Base-by-base conservation (phyloP, 2,329 filamentous ascomycete genomes). In the Elsinoe australis region DNA sequence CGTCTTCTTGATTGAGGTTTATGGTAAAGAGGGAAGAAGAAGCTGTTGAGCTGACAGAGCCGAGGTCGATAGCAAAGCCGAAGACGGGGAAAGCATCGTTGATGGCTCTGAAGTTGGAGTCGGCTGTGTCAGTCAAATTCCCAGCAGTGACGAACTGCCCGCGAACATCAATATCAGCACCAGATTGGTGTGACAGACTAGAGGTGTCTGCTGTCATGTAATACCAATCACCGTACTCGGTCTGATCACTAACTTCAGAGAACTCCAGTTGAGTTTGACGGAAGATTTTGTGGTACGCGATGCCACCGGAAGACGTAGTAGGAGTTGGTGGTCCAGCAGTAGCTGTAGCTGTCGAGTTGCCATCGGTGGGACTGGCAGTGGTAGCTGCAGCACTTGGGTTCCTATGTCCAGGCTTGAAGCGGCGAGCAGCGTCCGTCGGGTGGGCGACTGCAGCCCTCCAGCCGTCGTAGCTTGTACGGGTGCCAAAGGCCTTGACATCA, bases 171-270 rank as follows among this genome's bases (percentile, higher is more conserved):
- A 34, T 53, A 48, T 72, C 72, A 10, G 56, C 46, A 3, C 73
- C 74, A 22, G 71, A 69, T 51, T 73, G 69, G 50, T 71, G 68
- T 2, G 70, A 72, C 47, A 74, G 56, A 1, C 60, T 61, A n/a
- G 62, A 52, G 0, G 51, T 56, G 9, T 64, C 64, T 35, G 70
- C 65, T 3, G 74, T 75, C 2, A 72, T 66, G 58, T 72, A 78
- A 55, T 74, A 76, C 70, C 71, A 71, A 36, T 71, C 65, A 5
- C 74, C 74, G 66, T 71, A 77, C 56, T 76, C 70, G 9, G 67
- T 68, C 48, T 72, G 70, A 44, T 76, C 67, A 15, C 59, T 64
- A 28, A 62, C 57, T 51, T 76, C 71, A 0, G 64, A 65, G 52
- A 75, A 77, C 21, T 56, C 54, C 7, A 59, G 49, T 53, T 61